These are phyloP conservation scores for Colletotrichum australisinense DNA, from an alignment of 2,329 filamentous ascomycete species.

Conservation along the genomic window DNA sequence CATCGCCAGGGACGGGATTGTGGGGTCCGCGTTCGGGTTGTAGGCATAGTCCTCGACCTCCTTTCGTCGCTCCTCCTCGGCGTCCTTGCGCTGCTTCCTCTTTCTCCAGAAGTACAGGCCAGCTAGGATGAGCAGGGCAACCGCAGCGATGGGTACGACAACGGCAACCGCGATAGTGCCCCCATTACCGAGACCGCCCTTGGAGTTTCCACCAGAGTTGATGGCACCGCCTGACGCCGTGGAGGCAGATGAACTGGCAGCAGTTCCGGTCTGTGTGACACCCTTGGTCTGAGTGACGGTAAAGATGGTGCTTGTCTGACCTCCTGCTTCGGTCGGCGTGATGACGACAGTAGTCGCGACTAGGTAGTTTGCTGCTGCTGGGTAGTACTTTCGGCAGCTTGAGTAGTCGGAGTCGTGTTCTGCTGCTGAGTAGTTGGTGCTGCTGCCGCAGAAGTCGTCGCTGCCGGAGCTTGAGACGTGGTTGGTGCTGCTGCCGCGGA, in stretches of 20 bases:
- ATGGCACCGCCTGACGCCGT: slow-evolving; percentile 43
- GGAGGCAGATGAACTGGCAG: slow-evolving; percentile 41
- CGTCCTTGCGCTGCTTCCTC: slow-evolving; percentile 85
- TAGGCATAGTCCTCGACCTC: slow-evolving; percentile 98
- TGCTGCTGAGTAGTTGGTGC: slow-evolving; percentile 15
- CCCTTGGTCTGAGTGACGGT: slow-evolving; percentile 38
- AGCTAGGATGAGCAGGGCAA: slow-evolving; percentile 81
- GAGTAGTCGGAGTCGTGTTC: slow-evolving; percentile 6
- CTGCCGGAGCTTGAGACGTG: slow-evolving; percentile 23
- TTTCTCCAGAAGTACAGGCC: slow-evolving; percentile 89
- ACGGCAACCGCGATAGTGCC: slow-evolving; percentile 92
- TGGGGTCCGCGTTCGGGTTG: slow-evolving; percentile 96
- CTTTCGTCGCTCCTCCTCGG: slow-evolving; percentile 89
- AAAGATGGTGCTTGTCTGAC: slow-evolving; percentile 39
- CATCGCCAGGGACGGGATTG: slow-evolving; percentile 66
- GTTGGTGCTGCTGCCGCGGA: slow-evolving; percentile 36
- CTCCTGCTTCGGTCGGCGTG: slow-evolving; percentile 29
- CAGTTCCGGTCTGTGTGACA: neutral
- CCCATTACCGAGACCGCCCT: slow-evolving; percentile 65
- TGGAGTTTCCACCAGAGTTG: slow-evolving; percentile 41
- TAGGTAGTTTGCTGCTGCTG: slow-evolving; percentile 9
- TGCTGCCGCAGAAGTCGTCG: slow-evolving; percentile 29
- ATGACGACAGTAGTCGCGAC: slow-evolving; percentile 17
- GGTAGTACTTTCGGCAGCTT: neutral
- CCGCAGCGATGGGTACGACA: slow-evolving; percentile 90